Evolutionary conservation across 257 asterid species (phyloP).

Genomic region (Penstemon barbatus): DNA sequence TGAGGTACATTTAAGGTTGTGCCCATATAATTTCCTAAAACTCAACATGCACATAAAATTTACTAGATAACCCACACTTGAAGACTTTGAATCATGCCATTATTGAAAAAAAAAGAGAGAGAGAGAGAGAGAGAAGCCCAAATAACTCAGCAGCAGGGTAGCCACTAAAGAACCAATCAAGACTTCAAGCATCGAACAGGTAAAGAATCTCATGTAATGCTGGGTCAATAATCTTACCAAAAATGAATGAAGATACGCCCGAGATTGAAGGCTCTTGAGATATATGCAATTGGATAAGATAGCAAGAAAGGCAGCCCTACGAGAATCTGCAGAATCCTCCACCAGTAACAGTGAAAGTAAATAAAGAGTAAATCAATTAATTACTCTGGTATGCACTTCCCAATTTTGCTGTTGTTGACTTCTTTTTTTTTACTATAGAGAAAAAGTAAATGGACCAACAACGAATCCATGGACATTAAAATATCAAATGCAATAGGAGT

Average conservation of each 20-base stretch:
- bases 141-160: background rate
- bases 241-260: conserved; percentile 93
- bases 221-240: conserved; percentile 58
- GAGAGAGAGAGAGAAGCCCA: background rate
- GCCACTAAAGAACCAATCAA: background rate
- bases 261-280: conserved; percentile 88
- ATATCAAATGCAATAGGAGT: background rate
- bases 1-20: background rate
- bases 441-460: conserved; percentile 12
- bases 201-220: background rate
- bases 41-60: background rate
- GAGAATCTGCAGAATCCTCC: conserved; percentile 70
- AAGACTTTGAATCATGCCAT: conserved; percentile 8
- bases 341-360: conserved; percentile 29
- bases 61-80: background rate
- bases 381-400: conserved; percentile 21
- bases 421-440: conserved; percentile 27
- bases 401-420: conserved; percentile 24
- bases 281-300: conserved; percentile 65
- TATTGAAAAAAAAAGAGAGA: background rate
- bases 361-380: conserved; percentile 32
- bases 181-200: conserved; percentile 6
- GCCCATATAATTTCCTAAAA: background rate
- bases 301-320: conserved; percentile 79
- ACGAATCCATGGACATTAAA: background rate